phyloP scores from a whole-genome alignment of 768 basidiomycete genomes.

The Suillus fuscotomentosus region DNA sequence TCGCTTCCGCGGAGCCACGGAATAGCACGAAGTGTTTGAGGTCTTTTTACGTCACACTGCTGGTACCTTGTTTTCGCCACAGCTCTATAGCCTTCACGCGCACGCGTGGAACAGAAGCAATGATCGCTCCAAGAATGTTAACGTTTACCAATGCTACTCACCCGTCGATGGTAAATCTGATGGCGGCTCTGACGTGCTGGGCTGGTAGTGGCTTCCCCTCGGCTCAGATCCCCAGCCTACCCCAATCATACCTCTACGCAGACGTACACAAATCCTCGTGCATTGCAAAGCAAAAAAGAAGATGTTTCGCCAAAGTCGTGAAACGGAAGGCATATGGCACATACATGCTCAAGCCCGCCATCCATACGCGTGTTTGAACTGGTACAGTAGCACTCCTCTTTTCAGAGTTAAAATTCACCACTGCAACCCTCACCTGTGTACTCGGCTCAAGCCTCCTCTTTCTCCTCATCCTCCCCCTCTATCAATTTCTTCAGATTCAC shows the following conservation, averaged over 20 bases:
- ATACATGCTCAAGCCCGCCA: conserved; percentile 13
- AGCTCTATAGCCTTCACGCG: no score
- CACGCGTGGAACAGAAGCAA: no score
- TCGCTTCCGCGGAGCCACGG: neutral
- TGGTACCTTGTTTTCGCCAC: no score
- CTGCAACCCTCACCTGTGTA: conserved; percentile 62
- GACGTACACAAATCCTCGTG: conserved; percentile 70
- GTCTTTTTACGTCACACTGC: no score
- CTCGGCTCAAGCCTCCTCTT: conserved; percentile 77
- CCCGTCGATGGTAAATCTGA: conserved; percentile 57
- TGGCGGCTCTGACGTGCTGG: conserved; percentile 83
- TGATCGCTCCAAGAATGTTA: no score
- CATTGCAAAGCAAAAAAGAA: conserved; percentile 93
- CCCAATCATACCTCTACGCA: conserved; percentile 27
- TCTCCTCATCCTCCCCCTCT: conserved; percentile 59
- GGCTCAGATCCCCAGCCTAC: conserved; percentile 1
- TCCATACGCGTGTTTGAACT: neutral
- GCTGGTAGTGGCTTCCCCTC: conserved; percentile 89
- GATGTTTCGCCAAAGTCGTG: conserved; percentile 79
- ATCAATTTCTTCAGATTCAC: conserved; percentile 12
- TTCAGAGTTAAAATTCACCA: conserved; percentile 73
- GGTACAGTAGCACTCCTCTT: conserved; percentile 62
- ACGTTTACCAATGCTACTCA: no score
- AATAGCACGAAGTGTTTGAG: neutral
- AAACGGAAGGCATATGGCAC: conserved; percentile 83